phyloP scores from a whole-genome alignment of 352 stramenopile genomes.

The Peronospora farinosa region DNA sequence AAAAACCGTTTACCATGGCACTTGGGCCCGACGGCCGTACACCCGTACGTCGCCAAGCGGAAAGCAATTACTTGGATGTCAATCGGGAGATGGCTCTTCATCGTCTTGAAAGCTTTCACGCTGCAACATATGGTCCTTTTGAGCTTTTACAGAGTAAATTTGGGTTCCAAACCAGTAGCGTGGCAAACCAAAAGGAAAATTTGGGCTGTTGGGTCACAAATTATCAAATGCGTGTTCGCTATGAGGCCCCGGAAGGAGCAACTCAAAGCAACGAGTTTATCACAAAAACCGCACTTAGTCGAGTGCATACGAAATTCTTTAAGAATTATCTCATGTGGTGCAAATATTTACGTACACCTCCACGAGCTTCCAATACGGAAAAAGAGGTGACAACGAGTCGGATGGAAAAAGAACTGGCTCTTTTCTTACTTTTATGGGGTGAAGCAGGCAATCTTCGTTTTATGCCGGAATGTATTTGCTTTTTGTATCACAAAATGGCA shows the following conservation, averaged over 20 bases:
- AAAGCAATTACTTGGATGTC: slow-evolving; percentile 78
- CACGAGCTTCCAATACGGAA: slow-evolving; percentile 57
- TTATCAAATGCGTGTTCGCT: slow-evolving; percentile 63
- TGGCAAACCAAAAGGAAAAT: slow-evolving; percentile 84
- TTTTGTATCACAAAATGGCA: slow-evolving; percentile 78
- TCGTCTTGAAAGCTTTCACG: slow-evolving; percentile 62
- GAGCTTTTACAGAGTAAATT: slow-evolving; percentile 76
- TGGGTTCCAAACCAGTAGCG: slow-evolving; percentile 68
- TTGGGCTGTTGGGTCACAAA: slow-evolving; percentile 82
- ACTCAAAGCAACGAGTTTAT: slow-evolving; percentile 37
- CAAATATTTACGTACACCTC: slow-evolving; percentile 83
- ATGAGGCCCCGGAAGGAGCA: slow-evolving; percentile 30
- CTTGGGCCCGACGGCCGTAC: slow-evolving; percentile 15
- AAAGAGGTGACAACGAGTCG: slow-evolving; percentile 27
- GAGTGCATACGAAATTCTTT: slow-evolving; percentile 81
- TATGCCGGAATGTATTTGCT: slow-evolving; percentile 88
- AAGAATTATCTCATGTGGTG: slow-evolving; percentile 93
- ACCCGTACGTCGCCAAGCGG: slow-evolving; percentile 45
- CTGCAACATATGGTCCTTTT: slow-evolving; percentile 40
- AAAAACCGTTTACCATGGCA: slow-evolving; percentile 6
- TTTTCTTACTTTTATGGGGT: slow-evolving; percentile 81
- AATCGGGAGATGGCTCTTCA: slow-evolving; percentile 48
- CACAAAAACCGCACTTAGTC: slow-evolving; percentile 43
- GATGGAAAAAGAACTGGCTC: slow-evolving; percentile 68
- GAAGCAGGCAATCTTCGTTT: slow-evolving; percentile 81